phyloP scores from a whole-genome alignment of 2,329 filamentous ascomycete species.

The Aspergillus candidus region DNA sequence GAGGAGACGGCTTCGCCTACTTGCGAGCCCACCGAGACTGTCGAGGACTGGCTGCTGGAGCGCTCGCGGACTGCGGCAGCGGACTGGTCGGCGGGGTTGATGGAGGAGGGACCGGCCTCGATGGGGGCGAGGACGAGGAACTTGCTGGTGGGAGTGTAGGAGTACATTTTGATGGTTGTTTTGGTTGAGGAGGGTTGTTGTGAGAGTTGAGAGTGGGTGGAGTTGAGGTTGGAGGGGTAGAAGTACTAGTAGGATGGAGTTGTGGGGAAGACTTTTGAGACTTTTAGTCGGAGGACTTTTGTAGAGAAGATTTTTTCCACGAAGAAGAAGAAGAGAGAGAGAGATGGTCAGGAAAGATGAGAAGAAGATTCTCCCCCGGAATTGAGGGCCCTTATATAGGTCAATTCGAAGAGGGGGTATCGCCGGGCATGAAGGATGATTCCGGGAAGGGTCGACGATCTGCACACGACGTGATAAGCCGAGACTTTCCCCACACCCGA shows the following conservation, averaged over 20 bases:
- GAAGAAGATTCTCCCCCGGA: slow-evolving; percentile 9
- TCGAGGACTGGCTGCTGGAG: slow-evolving; percentile 26
- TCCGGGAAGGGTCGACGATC: slow-evolving; percentile 22
- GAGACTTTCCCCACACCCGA: slow-evolving; percentile 1
- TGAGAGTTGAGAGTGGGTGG: not conserved
- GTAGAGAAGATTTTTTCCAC: not conserved
- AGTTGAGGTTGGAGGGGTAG: not conserved
- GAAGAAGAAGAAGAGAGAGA: slow-evolving; percentile 1
- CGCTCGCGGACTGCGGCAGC: slow-evolving; percentile 14
- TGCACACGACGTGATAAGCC: slow-evolving; percentile 11
- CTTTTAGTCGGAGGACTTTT: no score
- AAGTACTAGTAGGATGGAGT: not conserved
- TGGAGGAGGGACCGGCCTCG: slow-evolving; percentile 23
- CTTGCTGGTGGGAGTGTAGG: slow-evolving; percentile 23
- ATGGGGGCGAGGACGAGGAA: slow-evolving; percentile 30
- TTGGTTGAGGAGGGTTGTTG: slow-evolving; percentile 1
- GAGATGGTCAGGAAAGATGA: not conserved
- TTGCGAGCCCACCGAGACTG: slow-evolving; percentile 6
- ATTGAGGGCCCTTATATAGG: slow-evolving; percentile 25
- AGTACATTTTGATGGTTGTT: slow-evolving; percentile 23
- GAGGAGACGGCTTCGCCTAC: slow-evolving; percentile 5
- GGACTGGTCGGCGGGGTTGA: slow-evolving; percentile 15
- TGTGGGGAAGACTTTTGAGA: no score
- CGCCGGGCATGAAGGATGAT: slow-evolving; percentile 17
- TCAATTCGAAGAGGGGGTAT: slow-evolving; percentile 20